phyloP scores from a whole-genome alignment of 768 basidiomycete genomes.

The Rubroboletus satanas region DNA sequence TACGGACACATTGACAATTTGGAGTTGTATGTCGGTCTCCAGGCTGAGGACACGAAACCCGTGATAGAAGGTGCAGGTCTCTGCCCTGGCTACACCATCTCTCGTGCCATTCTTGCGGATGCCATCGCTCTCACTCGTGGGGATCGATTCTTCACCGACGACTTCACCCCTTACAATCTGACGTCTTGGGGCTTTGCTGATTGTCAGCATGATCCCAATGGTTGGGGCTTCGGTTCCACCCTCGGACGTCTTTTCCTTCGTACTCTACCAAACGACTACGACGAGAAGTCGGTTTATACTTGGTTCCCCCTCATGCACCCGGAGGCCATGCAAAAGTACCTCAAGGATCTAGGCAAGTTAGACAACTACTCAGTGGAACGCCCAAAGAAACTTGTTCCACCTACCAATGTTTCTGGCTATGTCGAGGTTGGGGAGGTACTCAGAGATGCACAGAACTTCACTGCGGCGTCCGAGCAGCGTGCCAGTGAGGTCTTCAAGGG shows the following conservation, averaged over 20 bases:
- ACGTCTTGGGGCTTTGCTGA: conserved; percentile 85
- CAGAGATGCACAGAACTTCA: conserved; percentile 43
- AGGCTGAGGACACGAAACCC: conserved; percentile 74
- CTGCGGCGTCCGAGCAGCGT: conserved; percentile 45
- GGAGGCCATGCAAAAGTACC: conserved; percentile 54
- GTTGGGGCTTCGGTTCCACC: conserved; percentile 66
- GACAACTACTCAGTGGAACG: conserved; percentile 54
- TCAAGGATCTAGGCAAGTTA: conserved; percentile 51
- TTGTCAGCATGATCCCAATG: conserved; percentile 69
- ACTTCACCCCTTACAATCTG: conserved; percentile 76
- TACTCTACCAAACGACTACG: conserved; percentile 65
- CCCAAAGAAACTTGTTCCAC: conserved; percentile 35
- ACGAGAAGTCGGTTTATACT: conserved; percentile 67
- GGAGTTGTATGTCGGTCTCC: conserved; percentile 78
- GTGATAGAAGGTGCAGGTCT: conserved; percentile 76
- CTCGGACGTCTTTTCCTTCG: conserved; percentile 73
- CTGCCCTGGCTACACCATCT: conserved; percentile 83
- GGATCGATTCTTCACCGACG: conserved; percentile 77
- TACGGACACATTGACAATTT: conserved; percentile 74
- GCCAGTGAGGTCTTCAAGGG: conserved; percentile 54
- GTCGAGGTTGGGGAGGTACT: conserved; percentile 52
- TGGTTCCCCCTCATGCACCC: conserved; percentile 92
- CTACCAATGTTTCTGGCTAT: conserved; percentile 43
- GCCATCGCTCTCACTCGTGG: conserved; percentile 85
- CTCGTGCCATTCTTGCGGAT: conserved; percentile 81